Conservation (phyloP, 768 basidiomycete species). For the Chalciporus piperatus region DNA sequence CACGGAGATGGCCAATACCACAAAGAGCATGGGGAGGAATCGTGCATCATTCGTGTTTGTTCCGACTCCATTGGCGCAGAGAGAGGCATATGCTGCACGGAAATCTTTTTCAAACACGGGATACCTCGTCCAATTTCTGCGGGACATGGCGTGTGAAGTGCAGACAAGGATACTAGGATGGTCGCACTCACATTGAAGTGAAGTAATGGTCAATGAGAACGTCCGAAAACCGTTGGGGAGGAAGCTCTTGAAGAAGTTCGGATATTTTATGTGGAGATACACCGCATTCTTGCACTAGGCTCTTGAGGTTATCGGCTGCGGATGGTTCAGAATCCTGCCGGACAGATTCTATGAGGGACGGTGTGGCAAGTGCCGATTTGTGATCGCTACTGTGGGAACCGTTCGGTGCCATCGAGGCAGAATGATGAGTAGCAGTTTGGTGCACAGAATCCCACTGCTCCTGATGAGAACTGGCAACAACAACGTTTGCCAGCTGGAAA, state of each 20-base stretch:
- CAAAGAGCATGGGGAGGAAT: slow-evolving; percentile 89
- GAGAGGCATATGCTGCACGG: slow-evolving; percentile 63
- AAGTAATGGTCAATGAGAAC: slow-evolving; percentile 85
- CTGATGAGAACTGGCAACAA: slow-evolving; percentile 39
- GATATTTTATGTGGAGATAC: slow-evolving; percentile 88
- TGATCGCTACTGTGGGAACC: slow-evolving; percentile 25
- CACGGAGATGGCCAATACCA: slow-evolving; percentile 85
- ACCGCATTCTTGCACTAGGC: slow-evolving; percentile 88
- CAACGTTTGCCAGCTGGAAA: slow-evolving; percentile 51
- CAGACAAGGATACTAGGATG: neutral
- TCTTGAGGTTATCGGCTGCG: slow-evolving; percentile 80
- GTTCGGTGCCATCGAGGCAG: slow-evolving; percentile 16
- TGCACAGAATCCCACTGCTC: slow-evolving; percentile 26
- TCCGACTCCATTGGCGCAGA: slow-evolving; percentile 58
- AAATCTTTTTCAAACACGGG: slow-evolving; percentile 87
- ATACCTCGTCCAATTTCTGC: slow-evolving; percentile 91
- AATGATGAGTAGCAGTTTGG: slow-evolving; percentile 10
- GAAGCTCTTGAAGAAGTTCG: slow-evolving; percentile 86
- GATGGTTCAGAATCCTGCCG: slow-evolving; percentile 41
- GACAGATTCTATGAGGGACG: slow-evolving; percentile 41
- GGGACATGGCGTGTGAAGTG: slow-evolving; percentile 1
- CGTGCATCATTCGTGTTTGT: slow-evolving; percentile 75
- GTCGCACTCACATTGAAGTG: slow-evolving; percentile 53
- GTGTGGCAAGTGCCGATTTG: slow-evolving; percentile 26
- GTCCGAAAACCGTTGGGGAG: slow-evolving; percentile 71